Percentiles rank a stretch among this genome's conserved stretches.
Conservation (phyloP, 2,329 filamentous ascomycete species). For the Fusarium sp. region DNA sequence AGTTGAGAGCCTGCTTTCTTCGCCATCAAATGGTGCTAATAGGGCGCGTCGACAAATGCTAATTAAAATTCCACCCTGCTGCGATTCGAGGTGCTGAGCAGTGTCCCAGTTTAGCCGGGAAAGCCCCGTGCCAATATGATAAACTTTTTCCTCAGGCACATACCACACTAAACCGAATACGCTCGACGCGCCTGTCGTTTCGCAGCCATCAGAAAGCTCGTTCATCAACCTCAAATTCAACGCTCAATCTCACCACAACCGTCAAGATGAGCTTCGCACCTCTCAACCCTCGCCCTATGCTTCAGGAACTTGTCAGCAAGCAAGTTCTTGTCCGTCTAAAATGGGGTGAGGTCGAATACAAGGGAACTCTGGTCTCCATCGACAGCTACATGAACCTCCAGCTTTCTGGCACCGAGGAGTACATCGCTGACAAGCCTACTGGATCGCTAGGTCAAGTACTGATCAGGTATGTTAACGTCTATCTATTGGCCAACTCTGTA, state of each 20-base stretch:
- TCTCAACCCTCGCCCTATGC: conserved; percentile 95
- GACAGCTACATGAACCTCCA: conserved; percentile 99
- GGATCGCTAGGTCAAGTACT: conserved; percentile 90
- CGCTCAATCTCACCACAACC: conserved; percentile 34
- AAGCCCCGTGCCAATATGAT: conserved; percentile 17
- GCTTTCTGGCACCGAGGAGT: conserved; percentile 90
- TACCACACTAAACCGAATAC: conserved; percentile 31
- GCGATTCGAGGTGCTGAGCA: not conserved
- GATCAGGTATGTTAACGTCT: conserved; percentile 75
- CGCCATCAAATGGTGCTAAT: not conserved
- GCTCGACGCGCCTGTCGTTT: conserved; percentile 41
- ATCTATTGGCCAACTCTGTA: not conserved
- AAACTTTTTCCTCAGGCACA: conserved; percentile 44
- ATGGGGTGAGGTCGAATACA: conserved; percentile 99
- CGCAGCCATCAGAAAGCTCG: conserved; percentile 41
- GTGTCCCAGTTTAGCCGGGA: conserved; percentile 22
- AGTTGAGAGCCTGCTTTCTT: not conserved
- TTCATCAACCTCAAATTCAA: conserved; percentile 37
- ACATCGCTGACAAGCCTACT: conserved; percentile 86
- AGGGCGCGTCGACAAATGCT: too few relatives aligned
- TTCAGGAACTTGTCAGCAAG: conserved; percentile 93
- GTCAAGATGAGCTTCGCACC: conserved; percentile 76
- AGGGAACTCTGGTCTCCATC: conserved; percentile 89
- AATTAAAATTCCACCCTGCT: not conserved
- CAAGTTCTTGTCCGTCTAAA: conserved; percentile 93